A percentile compares a stretch with the other conserved stretches of the same genome.
Evolutionary conservation across 2,329 filamentous ascomycete genomes (phyloP).

Genomic region (Paraphaeosphaeria minitans): DNA sequence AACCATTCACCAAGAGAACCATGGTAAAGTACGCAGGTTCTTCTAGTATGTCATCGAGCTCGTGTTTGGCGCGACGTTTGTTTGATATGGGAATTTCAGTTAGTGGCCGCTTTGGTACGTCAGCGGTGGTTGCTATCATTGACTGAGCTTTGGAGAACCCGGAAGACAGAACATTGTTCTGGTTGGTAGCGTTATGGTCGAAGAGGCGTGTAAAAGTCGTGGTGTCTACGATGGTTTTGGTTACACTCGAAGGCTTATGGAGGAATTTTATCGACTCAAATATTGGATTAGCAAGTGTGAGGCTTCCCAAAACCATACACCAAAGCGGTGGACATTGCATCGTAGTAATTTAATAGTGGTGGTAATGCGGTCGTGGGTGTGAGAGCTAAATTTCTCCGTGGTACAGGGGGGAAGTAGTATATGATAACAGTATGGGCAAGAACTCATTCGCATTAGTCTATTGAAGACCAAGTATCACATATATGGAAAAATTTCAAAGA

Average conservation of each 20-base stretch:
- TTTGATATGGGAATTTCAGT: not conserved
- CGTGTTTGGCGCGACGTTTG: not conserved
- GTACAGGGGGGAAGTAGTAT: not conserved
- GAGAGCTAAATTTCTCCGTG: not conserved
- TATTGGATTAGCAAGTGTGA: constrained; percentile 2
- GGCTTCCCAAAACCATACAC: constrained; percentile 1
- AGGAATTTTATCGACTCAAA: not conserved
- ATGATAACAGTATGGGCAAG: not conserved
- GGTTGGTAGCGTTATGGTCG: not conserved
- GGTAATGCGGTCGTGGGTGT: not conserved
- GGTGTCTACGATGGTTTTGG: constrained; percentile 9
- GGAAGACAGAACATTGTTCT: not conserved
- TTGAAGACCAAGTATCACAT: not conserved
- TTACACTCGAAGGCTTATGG: not conserved
- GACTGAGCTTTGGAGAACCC: not conserved
- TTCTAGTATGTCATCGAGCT: not conserved
- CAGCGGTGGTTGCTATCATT: not conserved
- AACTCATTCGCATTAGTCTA: not conserved
- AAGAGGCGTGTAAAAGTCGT: constrained; percentile 1
- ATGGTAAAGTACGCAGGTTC: constrained; percentile 3
- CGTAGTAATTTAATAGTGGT: not conserved
- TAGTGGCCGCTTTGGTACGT: not conserved
- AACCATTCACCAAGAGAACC: constrained; percentile 10
- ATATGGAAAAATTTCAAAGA: not conserved
- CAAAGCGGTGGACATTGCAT: not conserved